Conservation (phyloP, 108 stramenopile genomes). For the Nannochloropsis salina region DNA sequence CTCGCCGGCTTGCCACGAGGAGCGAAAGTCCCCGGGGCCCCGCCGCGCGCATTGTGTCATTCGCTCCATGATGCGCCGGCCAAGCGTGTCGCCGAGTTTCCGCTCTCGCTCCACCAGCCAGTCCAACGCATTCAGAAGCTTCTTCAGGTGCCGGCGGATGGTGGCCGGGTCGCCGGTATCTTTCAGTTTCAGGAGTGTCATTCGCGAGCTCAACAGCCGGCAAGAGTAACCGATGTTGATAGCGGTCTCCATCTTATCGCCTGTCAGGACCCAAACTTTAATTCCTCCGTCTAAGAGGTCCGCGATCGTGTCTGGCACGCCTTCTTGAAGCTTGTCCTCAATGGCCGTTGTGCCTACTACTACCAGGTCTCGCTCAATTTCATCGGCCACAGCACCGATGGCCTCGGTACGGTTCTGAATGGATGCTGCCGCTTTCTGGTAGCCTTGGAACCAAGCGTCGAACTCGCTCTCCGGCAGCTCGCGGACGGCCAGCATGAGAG, state of each 20-base stretch:
- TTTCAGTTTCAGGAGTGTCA: slow-evolving; percentile 76
- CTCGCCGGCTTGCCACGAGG: slow-evolving; percentile 19
- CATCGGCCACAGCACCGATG: slow-evolving; percentile 41
- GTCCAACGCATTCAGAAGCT: slow-evolving; percentile 29
- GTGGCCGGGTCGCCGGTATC: slow-evolving; percentile 36
- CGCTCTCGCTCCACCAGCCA: slow-evolving; percentile 33
- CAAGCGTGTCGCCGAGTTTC: neutral
- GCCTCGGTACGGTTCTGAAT: slow-evolving; percentile 31
- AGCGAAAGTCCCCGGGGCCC: neutral
- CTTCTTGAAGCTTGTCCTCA: slow-evolving; percentile 59
- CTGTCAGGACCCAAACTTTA: slow-evolving; percentile 60
- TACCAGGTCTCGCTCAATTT: slow-evolving; percentile 41
- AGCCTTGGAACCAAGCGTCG: slow-evolving; percentile 29
- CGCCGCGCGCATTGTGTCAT: neutral
- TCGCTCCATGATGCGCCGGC: slow-evolving; percentile 14
- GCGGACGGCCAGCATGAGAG: slow-evolving; percentile 54
- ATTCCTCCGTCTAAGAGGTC: slow-evolving; percentile 53
- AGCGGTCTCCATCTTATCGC: slow-evolving; percentile 85
- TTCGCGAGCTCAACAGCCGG: slow-evolving; percentile 75
- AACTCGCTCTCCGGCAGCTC: slow-evolving; percentile 25
- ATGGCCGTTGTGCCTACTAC: slow-evolving; percentile 59
- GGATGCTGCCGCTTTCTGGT: slow-evolving; percentile 23
- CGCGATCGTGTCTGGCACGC: slow-evolving; percentile 55
- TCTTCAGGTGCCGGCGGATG: slow-evolving; percentile 30
- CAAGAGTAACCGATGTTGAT: slow-evolving; percentile 69